Evolutionary conservation across 2,329 filamentous ascomycete genomes (phyloP).

Genomic region (Lasiodiplodia hormozganensis): DNA sequence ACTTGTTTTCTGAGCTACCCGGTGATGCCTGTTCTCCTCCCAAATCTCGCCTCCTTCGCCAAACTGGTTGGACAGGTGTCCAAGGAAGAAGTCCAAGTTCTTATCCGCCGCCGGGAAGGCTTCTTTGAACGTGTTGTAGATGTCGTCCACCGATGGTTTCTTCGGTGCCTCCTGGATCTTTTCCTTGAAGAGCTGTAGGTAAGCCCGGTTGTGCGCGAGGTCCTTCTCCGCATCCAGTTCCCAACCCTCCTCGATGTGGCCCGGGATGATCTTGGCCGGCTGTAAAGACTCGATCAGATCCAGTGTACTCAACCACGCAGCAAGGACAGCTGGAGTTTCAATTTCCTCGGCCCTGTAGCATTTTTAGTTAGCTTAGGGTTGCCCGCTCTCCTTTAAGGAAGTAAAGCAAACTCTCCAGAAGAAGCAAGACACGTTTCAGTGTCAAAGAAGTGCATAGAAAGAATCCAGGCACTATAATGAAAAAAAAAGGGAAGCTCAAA

Average conservation of each 20-base stretch:
- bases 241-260: slow-evolving; percentile 40
- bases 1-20: slow-evolving; percentile 17
- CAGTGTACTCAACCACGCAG: slow-evolving; percentile 35
- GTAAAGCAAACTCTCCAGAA: neutral
- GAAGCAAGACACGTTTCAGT: neutral
- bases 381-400: too few species aligned
- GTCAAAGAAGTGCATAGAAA: too few species aligned
- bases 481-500: neutral
- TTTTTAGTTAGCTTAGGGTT: neutral
- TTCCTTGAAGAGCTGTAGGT: slow-evolving; percentile 39
- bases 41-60: slow-evolving; percentile 41
- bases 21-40: slow-evolving; percentile 44
- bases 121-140: slow-evolving; percentile 40
- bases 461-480: too few species aligned
- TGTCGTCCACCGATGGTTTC: slow-evolving; percentile 38
- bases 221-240: slow-evolving; percentile 38
- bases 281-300: slow-evolving; percentile 39
- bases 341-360: slow-evolving; percentile 38
- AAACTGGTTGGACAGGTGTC: slow-evolving; percentile 43
- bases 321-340: slow-evolving; percentile 37
- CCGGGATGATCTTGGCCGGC: slow-evolving; percentile 40
- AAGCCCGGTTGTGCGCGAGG: slow-evolving; percentile 40
- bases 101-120: slow-evolving; percentile 40
- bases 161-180: slow-evolving; percentile 39
- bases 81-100: slow-evolving; percentile 46